Conservation (phyloP, 139 green algal genomes). For the Chlorella sp. region DNA sequence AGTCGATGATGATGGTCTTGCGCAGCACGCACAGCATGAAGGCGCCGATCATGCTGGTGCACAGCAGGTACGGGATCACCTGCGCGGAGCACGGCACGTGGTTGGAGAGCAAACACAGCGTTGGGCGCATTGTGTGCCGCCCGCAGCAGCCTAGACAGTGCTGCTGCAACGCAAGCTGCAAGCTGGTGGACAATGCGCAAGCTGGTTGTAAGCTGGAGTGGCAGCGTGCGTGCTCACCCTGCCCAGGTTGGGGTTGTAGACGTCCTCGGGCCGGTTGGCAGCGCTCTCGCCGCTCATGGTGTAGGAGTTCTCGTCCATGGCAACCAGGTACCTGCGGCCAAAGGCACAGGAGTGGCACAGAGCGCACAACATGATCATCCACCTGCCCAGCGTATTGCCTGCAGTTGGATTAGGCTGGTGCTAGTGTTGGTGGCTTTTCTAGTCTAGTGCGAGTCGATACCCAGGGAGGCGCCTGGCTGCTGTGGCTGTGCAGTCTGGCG, state of each 20-base stretch:
- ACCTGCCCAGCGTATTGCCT: no score
- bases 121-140: no score
- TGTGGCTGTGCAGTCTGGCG: no score
- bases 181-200: background rate
- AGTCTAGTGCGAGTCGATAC: no score
- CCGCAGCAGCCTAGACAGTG: no score
- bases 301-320: slow-evolving; percentile 14
- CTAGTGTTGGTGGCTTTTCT: no score
- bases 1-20: slow-evolving; percentile 37
- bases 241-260: slow-evolving; percentile 19
- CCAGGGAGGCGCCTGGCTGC: no score
- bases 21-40: slow-evolving; percentile 30
- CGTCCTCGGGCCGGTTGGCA: slow-evolving; percentile 10
- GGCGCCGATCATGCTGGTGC: slow-evolving; percentile 15
- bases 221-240: background rate
- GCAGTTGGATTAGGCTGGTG: no score
- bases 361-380: no score
- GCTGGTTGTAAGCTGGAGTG: background rate
- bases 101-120: no score
- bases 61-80: slow-evolving; percentile 25
- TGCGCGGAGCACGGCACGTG: background rate
- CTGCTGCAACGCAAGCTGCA: background rate
- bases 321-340: no score
- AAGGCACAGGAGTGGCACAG: no score
- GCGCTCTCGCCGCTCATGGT: slow-evolving; percentile 8